Conservation (phyloP, 2,329 filamentous ascomycete genomes). For the Scytalidium sp. region DNA sequence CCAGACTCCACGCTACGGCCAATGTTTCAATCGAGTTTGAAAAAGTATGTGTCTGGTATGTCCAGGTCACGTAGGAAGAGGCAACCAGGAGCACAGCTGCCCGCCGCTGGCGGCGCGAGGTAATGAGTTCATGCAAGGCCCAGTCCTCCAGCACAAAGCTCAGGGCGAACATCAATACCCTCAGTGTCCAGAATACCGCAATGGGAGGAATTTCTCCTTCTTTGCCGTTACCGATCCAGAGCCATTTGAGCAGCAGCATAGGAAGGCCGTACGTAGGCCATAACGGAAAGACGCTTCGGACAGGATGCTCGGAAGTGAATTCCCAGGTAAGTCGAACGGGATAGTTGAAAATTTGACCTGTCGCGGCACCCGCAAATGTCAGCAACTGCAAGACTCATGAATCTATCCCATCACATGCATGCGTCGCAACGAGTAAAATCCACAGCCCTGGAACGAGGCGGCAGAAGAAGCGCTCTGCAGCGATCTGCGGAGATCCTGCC, state of each 20-base stretch:
- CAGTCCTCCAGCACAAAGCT: slow-evolving; percentile 98
- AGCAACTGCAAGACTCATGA: slow-evolving; percentile 3
- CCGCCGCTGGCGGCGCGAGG: slow-evolving; percentile 66
- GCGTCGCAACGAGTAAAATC: background rate
- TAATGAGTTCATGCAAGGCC: slow-evolving; percentile 89
- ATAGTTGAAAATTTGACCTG: slow-evolving; percentile 90
- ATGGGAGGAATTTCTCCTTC: slow-evolving; percentile 78
- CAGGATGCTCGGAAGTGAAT: slow-evolving; percentile 82
- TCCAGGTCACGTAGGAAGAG: slow-evolving; percentile 98
- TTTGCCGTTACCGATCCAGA: slow-evolving; percentile 81
- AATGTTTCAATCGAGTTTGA: slow-evolving; percentile 96
- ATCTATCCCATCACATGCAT: background rate
- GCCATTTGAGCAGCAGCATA: slow-evolving; percentile 88
- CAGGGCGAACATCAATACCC: slow-evolving; percentile 87
- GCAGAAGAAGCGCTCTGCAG: background rate
- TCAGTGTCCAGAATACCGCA: slow-evolving; percentile 84
- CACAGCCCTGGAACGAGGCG: background rate
- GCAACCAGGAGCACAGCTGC: slow-evolving; percentile 81
- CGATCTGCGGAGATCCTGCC: background rate
- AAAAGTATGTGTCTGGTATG: slow-evolving; percentile 96
- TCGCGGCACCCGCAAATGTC: slow-evolving; percentile 6
- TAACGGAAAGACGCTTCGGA: slow-evolving; percentile 94
- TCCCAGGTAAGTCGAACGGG: slow-evolving; percentile 92
- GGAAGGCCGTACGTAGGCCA: slow-evolving; percentile 94
- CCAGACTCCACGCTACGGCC: slow-evolving; percentile 87